These are phyloP conservation scores for Marsdenia floribunda DNA, from an alignment of 257 asterid genomes.

Conservation along the genomic window DNA sequence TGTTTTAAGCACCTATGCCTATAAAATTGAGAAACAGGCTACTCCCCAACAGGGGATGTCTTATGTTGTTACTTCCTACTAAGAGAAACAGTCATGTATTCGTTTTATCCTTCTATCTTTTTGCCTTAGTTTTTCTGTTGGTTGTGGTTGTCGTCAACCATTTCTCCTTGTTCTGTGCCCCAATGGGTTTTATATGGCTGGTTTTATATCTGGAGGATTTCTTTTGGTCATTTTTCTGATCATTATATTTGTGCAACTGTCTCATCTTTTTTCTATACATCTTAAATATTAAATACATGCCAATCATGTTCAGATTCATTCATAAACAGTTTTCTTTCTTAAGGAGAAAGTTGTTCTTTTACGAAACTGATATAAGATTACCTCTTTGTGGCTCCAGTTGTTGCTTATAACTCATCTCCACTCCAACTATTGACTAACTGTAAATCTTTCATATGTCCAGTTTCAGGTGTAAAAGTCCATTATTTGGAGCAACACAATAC, in stretches of 20 bases:
- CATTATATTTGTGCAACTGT: background rate
- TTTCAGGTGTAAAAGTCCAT: slow-evolving; percentile 45
- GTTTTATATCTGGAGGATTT: background rate
- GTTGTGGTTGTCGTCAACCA: background rate
- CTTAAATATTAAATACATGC: background rate
- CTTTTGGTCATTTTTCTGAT: background rate
- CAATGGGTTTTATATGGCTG: background rate
- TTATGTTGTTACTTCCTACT: no score
- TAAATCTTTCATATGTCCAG: slow-evolving; percentile 20
- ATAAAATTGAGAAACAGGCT: no score
- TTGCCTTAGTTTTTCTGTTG: background rate
- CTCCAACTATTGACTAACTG: background rate
- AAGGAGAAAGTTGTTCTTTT: background rate
- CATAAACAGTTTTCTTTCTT: background rate
- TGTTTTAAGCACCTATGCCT: no score
- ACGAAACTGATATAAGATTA: background rate
- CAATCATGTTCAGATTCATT: background rate
- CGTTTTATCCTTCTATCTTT: background rate
- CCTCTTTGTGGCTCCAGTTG: background rate
- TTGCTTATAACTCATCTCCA: background rate
- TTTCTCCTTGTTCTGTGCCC: background rate
- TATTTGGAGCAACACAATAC: slow-evolving; percentile 44
- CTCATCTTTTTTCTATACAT: background rate
- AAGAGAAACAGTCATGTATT: background rate
- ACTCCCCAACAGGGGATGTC: background rate